Base-by-base conservation (phyloP, 108 stramenopile genomes). In the Cyclotella cryptica region DNA sequence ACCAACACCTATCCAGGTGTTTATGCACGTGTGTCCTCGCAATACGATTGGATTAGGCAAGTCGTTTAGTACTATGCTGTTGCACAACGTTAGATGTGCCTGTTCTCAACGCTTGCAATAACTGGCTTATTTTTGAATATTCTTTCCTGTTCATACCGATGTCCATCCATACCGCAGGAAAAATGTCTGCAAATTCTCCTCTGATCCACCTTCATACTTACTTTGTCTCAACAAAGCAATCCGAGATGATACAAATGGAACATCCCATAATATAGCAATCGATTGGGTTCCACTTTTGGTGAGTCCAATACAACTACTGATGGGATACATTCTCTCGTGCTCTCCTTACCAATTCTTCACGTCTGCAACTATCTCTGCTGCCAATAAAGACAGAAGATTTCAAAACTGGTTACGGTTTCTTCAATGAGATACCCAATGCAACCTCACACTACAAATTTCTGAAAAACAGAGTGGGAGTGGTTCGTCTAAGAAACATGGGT, bases 1-100 rank as follows among this genome's bases (percentile, higher is more conserved):
- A 61, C 75, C 57, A 24, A 39, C 10, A 35, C 64, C 13, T 83
- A 77, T 41, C 87, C 87, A 15, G 87, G 87, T n/a, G 87, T 88
- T 0, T 82, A 68, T 49, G 54, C 82, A 6, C 54, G 87, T 17
- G 62, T 85, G 13, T 55, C 70, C 21, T 15, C 45, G 0, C 40
- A 47, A 21, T 80, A 72, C 35, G 82, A 84, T 58, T 88, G 81
- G 79, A 84, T 88, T 13, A 44, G 49, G 55, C 40, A 28, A 18
- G 59, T 49, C 4, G 4, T 35, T 35, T 35, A 35, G 2, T 35
- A 5, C 35, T 35, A 35, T 35, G 35, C 35, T 35, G 35, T 35
- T 35, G 4, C 6, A 35, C 6, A 35, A 35, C 6, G 35, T 35
- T 35, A 5, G 35, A 2, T 2, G 35, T 6, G 35, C 2, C 35